Base-by-base conservation (phyloP, 371 early-diverging fungal species). In the Mucor circinelloides region DNA sequence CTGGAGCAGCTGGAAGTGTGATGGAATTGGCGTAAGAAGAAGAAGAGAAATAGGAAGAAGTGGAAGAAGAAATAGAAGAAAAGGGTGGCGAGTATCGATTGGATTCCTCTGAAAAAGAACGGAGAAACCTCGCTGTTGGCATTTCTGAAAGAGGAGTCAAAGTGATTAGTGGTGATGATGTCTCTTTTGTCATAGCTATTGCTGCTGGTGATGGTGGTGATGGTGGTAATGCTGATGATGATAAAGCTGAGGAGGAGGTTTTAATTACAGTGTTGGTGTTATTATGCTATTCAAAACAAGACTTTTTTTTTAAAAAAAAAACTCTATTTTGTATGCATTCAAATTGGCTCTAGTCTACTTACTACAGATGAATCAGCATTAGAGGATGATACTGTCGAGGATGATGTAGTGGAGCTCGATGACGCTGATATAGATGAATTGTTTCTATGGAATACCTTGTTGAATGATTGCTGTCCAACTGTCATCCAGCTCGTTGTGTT, bases 1-100 rank as follows among this genome's bases (percentile, higher is more conserved):
- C 57, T 58, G 68, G 68, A 3, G 68, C 44, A 2, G 68, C 68
- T 17, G 68, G 68, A 46, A 68, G 48, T 3, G 62, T 67, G 36
- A 63, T 63, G 17, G 61, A 61, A 19, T 63, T 64, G 30, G 46
- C 31, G 64, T 55, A 64, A 31, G 65, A 65, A 28, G 65, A 65
- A 32, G 46, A 65, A 58, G 63, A 57, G 30, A 58, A 63, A 17
- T 62, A 63, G 5, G 52, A 54, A 21, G 52, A 63, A 36, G 27
- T 52, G 36, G 46, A 32, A 8, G 62, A 50, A 23, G 67, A 61
- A 60, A 61, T 31, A 57, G 58, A 62, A 57, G 48, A 58, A 38
- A 63, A 60, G 46, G 48, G 68, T 46, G 57, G 48, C 48, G 46
- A 63, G 40, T 57, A 58, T 13, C 44, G 62, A 17, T 34, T 34